Evolutionary conservation across 495 filamentous ascomycete species (phyloP).

Genomic region (Podospora appendiculata): DNA sequence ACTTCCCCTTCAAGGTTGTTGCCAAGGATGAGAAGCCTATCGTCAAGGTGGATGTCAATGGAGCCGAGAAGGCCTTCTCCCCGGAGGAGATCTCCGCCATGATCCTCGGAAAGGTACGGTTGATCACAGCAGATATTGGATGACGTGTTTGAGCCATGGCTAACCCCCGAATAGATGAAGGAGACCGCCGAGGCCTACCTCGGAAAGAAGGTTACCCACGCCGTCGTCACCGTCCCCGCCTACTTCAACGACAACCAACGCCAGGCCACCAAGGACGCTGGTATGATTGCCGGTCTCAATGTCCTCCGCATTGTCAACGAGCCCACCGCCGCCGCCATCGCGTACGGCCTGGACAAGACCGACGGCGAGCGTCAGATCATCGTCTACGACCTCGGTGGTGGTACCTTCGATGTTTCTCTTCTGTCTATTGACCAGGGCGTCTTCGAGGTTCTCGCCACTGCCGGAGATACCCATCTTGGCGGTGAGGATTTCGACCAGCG

Average conservation of each 20-base stretch:
- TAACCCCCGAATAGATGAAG: constrained; percentile 60
- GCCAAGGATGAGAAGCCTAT: constrained; percentile 76
- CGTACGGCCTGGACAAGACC: constrained; percentile 82
- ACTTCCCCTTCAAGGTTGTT: constrained; percentile 78
- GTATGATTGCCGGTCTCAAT: constrained; percentile 89
- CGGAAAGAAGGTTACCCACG: constrained; percentile 92
- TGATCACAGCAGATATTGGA: constrained; percentile 4
- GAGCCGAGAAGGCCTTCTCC: constrained; percentile 67
- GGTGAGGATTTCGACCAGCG: constrained; percentile 99
- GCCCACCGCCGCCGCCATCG: constrained; percentile 81
- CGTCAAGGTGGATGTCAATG: constrained; percentile 69
- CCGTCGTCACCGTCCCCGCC: constrained; percentile 93
- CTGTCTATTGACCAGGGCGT: constrained; percentile 94
- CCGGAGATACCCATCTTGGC: constrained; percentile 98
- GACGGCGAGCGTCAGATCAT: constrained; percentile 85
- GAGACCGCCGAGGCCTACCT: constrained; percentile 91
- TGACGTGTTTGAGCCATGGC: neutral
- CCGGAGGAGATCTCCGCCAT: constrained; percentile 86
- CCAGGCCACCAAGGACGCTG: constrained; percentile 97
- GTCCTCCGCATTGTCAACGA: constrained; percentile 97
- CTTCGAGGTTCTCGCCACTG: constrained; percentile 96
- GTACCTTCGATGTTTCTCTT: constrained; percentile 99
- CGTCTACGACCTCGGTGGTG: constrained; percentile 98
- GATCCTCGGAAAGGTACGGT: constrained; percentile 60
- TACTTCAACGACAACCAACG: constrained; percentile 99